A percentile compares a stretch with the other conserved stretches of the same genome.
phyloP scores from a whole-genome alignment of 129 eudicot species.

The Chrysanthemum seticuspe region DNA sequence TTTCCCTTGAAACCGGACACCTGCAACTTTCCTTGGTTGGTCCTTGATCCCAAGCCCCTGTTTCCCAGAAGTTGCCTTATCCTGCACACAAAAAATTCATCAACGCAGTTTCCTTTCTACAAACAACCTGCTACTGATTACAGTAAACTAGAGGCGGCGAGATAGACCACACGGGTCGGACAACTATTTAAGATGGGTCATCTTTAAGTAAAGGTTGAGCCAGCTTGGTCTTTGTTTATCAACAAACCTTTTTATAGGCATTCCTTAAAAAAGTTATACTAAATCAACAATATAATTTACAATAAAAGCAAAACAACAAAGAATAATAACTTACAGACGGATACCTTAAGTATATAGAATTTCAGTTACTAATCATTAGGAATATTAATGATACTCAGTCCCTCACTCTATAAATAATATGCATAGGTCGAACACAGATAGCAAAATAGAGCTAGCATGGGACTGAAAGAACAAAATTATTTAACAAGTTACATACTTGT shows the following conservation, averaged over 20 bases:
- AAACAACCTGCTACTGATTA: constrained; percentile 6
- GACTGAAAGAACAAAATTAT: background rate
- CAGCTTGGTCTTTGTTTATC: too few relatives aligned
- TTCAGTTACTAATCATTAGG: too few relatives aligned
- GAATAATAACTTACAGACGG: too few relatives aligned
- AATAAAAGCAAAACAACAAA: too few relatives aligned
- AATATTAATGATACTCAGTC: too few relatives aligned
- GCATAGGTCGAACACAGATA: background rate
- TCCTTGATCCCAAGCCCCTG: constrained; percentile 93
- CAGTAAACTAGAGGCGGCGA: background rate
- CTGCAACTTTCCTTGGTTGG: constrained; percentile 78
- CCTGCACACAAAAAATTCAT: constrained; percentile 38
- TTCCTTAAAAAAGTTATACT: too few relatives aligned
- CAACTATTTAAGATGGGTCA: background rate
- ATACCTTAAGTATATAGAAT: too few relatives aligned
- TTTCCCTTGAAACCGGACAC: constrained; percentile 77
- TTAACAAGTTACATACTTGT: constrained; percentile 49
- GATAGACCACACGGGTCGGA: background rate
- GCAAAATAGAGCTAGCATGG: background rate
- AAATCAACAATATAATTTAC: too few relatives aligned
- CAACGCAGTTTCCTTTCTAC: constrained; percentile 4
- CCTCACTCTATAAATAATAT: background rate
- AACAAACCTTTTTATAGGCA: background rate
- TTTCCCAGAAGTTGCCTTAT: constrained; percentile 86
- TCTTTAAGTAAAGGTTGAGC: too few relatives aligned